Evolutionary conservation across 2,329 filamentous ascomycete species (phyloP).

Genomic region (Pseudogymnoascus sp.): DNA sequence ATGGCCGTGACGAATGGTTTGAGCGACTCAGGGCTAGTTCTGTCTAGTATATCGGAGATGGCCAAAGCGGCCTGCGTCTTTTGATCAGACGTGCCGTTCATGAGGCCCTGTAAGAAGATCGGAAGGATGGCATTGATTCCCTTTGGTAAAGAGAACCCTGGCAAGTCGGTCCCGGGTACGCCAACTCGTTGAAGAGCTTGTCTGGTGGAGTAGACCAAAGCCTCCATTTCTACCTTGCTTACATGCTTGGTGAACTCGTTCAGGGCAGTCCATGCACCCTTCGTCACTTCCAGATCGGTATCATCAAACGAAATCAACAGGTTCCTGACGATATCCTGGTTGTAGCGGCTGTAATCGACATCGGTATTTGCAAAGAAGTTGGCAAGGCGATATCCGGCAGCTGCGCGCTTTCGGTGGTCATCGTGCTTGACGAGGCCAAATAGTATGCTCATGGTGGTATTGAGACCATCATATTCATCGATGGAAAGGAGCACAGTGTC

Average conservation of each 20-base stretch:
- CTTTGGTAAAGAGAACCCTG: constrained; percentile 87
- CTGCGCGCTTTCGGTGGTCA: constrained; percentile 75
- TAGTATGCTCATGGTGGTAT: constrained; percentile 92
- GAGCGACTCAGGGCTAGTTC: constrained; percentile 77
- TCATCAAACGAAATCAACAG: constrained; percentile 92
- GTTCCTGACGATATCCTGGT: constrained; percentile 87
- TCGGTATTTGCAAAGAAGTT: constrained; percentile 77
- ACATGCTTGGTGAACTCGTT: constrained; percentile 81
- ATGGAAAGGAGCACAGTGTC: constrained; percentile 87
- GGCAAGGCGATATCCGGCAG: constrained; percentile 70
- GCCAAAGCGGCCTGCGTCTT: constrained; percentile 85
- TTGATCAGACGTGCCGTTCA: constrained; percentile 93
- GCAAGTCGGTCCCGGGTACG: constrained; percentile 73
- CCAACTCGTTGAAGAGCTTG: constrained; percentile 84
- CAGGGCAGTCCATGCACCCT: constrained; percentile 81
- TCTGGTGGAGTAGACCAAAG: constrained; percentile 76
- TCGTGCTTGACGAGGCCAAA: constrained; percentile 83
- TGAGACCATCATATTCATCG: constrained; percentile 92
- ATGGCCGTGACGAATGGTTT: constrained; percentile 97
- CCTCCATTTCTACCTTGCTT: constrained; percentile 97
- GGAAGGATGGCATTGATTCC: constrained; percentile 94
- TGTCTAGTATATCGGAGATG: constrained; percentile 92
- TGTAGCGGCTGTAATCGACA: constrained; percentile 90
- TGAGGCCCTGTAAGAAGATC: constrained; percentile 94
- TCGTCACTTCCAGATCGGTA: constrained; percentile 73